Evolutionary conservation across 2,329 filamentous ascomycete genomes (phyloP).

Genomic region (Phialophora expanda): DNA sequence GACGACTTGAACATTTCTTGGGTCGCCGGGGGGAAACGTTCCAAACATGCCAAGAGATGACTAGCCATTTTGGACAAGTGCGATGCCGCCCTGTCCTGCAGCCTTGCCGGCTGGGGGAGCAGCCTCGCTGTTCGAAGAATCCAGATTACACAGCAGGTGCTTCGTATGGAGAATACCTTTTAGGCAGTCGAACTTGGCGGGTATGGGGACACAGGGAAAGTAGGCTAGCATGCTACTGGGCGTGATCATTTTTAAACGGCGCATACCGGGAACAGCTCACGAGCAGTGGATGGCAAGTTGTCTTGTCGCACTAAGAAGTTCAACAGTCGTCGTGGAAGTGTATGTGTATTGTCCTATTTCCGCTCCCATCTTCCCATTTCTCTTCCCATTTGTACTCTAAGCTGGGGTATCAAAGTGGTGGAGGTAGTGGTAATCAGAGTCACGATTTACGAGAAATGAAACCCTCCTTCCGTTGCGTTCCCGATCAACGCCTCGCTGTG

Average conservation of each 20-base stretch:
- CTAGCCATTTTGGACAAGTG: neutral
- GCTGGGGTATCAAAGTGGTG: conserved; percentile 16
- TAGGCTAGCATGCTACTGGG: neutral
- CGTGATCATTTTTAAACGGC: neutral
- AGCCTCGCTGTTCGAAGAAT: neutral
- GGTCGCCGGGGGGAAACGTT: neutral
- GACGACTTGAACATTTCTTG: conserved; percentile 7
- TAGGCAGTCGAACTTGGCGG: no score
- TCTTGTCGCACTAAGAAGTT: neutral
- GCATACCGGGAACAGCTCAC: neutral
- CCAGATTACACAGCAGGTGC: neutral
- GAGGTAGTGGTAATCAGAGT: neutral
- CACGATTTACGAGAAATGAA: neutral
- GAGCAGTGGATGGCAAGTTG: neutral
- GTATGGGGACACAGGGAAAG: neutral
- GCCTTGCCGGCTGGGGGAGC: neutral
- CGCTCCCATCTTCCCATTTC: neutral
- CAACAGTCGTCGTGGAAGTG: neutral
- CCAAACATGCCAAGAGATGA: conserved; percentile 3
- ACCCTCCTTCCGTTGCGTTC: neutral
- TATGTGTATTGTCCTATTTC: neutral
- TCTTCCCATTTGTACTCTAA: conserved; percentile 12
- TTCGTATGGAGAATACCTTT: neutral
- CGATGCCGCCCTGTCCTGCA: neutral
- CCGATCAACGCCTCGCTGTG: conserved; percentile 15